Percentiles rank a stretch among this genome's conserved stretches.
Evolutionary conservation across 768 basidiomycete genomes (phyloP).

Genomic region (Leccinum aurantiacum): DNA sequence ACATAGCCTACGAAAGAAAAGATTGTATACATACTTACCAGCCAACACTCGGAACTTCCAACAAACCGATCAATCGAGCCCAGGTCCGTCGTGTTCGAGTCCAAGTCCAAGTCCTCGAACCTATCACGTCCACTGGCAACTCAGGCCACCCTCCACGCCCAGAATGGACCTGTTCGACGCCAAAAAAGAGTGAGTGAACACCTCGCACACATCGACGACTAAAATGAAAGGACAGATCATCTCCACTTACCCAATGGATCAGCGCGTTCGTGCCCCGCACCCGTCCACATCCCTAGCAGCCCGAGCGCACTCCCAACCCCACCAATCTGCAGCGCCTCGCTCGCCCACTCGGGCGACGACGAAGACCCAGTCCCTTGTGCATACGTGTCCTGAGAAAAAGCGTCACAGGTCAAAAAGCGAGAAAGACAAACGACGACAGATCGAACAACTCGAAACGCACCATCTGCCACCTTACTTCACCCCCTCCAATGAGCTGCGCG

Average conservation of each 20-base stretch:
- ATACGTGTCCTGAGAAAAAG: constrained; percentile 1
- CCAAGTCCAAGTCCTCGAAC: no score
- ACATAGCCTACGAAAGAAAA: no score
- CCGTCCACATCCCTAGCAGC: constrained; percentile 57
- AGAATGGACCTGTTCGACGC: constrained; percentile 38
- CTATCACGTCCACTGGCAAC: no score
- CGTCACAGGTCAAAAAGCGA: no score
- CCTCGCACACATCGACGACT: not conserved
- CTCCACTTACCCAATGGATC: constrained; percentile 43
- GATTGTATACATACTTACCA: no score
- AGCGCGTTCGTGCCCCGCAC: constrained; percentile 43
- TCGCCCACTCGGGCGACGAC: constrained; percentile 47
- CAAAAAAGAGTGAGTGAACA: not conserved
- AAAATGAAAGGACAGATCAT: no score
- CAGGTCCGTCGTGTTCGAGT: no score
- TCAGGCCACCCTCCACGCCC: constrained; percentile 44
- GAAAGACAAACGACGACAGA: no score
- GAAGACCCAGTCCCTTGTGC: constrained; percentile 28
- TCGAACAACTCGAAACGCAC: no score
- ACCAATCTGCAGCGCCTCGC: constrained; percentile 57
- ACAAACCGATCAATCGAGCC: no score
- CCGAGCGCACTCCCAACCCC: constrained; percentile 54
- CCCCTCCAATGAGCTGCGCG: constrained; percentile 49
- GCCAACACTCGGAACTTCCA: no score
- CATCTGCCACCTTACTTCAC: constrained; percentile 21